Evolutionary conservation across 1,284 basidiomycete genomes (phyloP).

Genomic region (Ustilago esculenta): DNA sequence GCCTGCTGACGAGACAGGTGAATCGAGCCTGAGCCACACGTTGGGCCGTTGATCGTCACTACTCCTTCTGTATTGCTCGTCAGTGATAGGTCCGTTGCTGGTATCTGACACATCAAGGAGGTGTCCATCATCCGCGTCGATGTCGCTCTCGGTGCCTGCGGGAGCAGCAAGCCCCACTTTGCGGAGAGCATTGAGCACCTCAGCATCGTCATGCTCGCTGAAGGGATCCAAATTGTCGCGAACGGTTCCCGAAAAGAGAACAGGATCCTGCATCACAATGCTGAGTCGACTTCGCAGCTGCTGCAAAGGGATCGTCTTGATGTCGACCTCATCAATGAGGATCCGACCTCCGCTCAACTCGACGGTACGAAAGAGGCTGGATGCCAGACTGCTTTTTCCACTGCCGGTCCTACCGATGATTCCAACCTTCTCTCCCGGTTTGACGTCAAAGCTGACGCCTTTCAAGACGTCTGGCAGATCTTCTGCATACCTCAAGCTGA

Average conservation of each 20-base stretch:
- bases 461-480: constrained; percentile 85
- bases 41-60: constrained; percentile 12
- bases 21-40: constrained; percentile 73
- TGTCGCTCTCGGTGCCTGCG: not conserved
- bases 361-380: constrained; percentile 32
- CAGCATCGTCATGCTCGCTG: constrained; percentile 80
- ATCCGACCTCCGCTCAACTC: constrained; percentile 56
- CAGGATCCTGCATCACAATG: constrained; percentile 74
- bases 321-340: constrained; percentile 59
- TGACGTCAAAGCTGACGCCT: constrained; percentile 78
- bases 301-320: constrained; percentile 42
- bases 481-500: constrained; percentile 82
- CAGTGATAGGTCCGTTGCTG: not conserved
- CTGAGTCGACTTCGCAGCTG: constrained; percentile 67
- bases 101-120: constrained; percentile 67
- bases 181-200: constrained; percentile 73
- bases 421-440: constrained; percentile 75
- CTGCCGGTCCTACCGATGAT: constrained; percentile 71
- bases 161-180: constrained; percentile 62
- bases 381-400: constrained; percentile 56
- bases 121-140: constrained; percentile 11
- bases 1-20: constrained; percentile 80
- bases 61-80: too few species aligned
- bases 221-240: constrained; percentile 89
- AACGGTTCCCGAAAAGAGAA: constrained; percentile 86